phyloP scores from a whole-genome alignment of 805 yeast genomes.

The Starmerella potacharoeniae region DNA sequence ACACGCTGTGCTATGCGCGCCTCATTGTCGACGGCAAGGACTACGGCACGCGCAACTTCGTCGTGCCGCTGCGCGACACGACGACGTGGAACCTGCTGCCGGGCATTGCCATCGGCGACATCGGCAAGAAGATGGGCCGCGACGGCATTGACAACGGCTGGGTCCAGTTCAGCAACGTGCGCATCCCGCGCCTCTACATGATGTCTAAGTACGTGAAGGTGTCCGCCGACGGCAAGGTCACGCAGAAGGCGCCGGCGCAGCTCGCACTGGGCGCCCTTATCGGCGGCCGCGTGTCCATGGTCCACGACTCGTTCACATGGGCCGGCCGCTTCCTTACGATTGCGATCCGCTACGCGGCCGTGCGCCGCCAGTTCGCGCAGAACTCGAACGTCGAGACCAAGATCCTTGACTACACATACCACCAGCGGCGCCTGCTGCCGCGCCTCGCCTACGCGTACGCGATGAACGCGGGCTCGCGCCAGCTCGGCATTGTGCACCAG shows the following conservation, averaged over 20 bases:
- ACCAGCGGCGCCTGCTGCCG: constrained; percentile 82
- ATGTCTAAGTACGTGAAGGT: constrained; percentile 69
- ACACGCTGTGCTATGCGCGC: constrained; percentile 75
- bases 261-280: constrained; percentile 77
- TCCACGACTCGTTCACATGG: constrained; percentile 68
- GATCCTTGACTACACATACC: constrained; percentile 75
- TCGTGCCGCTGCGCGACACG: constrained; percentile 76
- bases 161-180: constrained; percentile 80
- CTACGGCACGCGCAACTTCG: constrained; percentile 84
- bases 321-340: constrained; percentile 71
- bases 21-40: constrained; percentile 71
- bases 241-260: constrained; percentile 76
- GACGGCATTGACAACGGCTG: constrained; percentile 95
- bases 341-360: constrained; percentile 80
- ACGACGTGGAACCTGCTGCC: constrained; percentile 56
- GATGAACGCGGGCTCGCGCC: constrained; percentile 57
- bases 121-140: constrained; percentile 92
- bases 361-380: constrained; percentile 70
- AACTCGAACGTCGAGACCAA: constrained; percentile 48
- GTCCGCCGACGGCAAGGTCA: constrained; percentile 55
- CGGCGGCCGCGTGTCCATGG: constrained; percentile 87
- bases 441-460: constrained; percentile 68
- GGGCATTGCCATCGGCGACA: constrained; percentile 79
- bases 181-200: constrained; percentile 76
- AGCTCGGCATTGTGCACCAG: constrained; percentile 44